Conservation (phyloP, 2,329 filamentous ascomycete genomes). For the Emergomyces orientalis region DNA sequence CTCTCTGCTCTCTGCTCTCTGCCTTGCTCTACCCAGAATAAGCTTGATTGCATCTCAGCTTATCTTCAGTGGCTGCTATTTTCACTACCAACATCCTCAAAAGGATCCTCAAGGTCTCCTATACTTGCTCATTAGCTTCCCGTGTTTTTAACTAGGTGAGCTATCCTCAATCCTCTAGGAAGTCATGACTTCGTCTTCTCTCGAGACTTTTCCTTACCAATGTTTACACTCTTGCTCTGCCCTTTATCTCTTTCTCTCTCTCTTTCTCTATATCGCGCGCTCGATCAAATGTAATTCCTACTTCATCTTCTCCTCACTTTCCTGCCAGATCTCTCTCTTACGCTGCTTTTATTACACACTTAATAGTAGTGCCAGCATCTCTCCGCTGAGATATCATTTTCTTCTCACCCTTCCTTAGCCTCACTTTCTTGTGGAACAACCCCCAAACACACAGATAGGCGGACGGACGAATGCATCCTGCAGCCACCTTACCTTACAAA, state of each 20-base stretch:
- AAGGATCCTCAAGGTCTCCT: neutral
- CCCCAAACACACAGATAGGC: neutral
- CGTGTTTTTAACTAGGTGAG: neutral
- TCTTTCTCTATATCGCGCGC: neutral
- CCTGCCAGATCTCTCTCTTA: conserved; percentile 2
- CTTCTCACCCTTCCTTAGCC: neutral
- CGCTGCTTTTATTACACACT: conserved; percentile 3
- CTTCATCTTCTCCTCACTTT: conserved; percentile 1
- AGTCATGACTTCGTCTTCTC: neutral
- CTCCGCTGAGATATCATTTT: neutral
- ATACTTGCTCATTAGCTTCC: neutral
- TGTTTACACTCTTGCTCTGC: neutral
- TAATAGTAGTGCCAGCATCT: neutral
- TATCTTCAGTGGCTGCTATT: neutral
- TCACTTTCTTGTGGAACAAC: neutral
- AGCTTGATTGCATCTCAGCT: neutral
- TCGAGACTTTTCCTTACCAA: neutral
- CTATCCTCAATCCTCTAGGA: neutral
- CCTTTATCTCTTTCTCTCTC: neutral
- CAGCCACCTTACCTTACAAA: neutral
- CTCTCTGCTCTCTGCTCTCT: neutral
- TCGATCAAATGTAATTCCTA: neutral
- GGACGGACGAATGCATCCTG: neutral
- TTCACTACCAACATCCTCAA: neutral
- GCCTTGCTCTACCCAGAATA: neutral